These are phyloP conservation scores for Penicillium arizonense DNA, from an alignment of 495 filamentous ascomycete genomes.

Conservation along the genomic window DNA sequence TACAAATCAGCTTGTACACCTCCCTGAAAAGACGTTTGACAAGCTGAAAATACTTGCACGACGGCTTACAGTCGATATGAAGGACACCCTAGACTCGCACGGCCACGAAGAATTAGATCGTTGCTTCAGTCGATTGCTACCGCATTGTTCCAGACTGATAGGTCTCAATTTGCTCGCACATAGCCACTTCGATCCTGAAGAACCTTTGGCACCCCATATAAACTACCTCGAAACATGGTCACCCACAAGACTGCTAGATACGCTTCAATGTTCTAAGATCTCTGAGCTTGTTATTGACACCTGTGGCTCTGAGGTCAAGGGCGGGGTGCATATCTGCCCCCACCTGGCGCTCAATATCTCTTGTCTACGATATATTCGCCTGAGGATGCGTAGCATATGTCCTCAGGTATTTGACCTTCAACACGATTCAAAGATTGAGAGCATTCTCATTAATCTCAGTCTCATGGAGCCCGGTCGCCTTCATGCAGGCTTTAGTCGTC, in stretches of 20 bases:
- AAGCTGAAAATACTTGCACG: neutral
- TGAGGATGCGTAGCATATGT: slow-evolving; percentile 2
- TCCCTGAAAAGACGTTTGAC: neutral
- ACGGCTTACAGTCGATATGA: neutral
- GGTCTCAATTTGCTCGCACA: slow-evolving; percentile 1
- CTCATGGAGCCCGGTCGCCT: slow-evolving; percentile 2
- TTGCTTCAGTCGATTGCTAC: neutral
- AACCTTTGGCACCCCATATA: neutral
- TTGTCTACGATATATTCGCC: neutral
- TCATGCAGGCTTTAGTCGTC: slow-evolving; percentile 5
- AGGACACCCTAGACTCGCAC: neutral
- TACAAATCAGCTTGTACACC: slow-evolving; percentile 1
- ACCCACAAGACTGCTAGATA: neutral
- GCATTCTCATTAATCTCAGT: slow-evolving; percentile 5
- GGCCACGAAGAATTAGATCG: neutral
- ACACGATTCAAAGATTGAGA: slow-evolving; percentile 2
- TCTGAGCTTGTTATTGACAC: slow-evolving; percentile 13
- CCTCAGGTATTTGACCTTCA: neutral
- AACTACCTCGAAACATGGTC: neutral
- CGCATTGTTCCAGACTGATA: neutral
- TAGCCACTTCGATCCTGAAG: neutral
- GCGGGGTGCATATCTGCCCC: slow-evolving; percentile 4
- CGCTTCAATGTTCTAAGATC: neutral
- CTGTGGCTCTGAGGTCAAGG: neutral
- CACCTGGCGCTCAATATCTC: slow-evolving; percentile 1